A percentile compares a stretch with the other conserved stretches of the same genome.
These are phyloP conservation scores for Coemansia sp. DNA, from an alignment of 192 early-diverging fungal genomes.

Conservation along the genomic window DNA sequence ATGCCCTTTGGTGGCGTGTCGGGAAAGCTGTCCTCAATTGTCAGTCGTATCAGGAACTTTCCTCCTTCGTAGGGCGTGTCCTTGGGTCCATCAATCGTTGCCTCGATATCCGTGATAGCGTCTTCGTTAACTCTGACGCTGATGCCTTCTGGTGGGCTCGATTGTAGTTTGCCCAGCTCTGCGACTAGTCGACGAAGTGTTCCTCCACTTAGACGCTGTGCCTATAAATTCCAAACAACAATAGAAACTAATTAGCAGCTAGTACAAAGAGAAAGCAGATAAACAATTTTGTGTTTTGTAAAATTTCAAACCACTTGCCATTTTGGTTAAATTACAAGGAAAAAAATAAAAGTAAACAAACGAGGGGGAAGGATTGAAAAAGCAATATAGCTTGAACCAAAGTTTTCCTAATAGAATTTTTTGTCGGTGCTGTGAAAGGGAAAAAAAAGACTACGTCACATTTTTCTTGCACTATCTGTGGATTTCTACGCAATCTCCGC, in stretches of 20 bases:
- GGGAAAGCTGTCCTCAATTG: slow-evolving; percentile 75
- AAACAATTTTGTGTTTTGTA: background rate
- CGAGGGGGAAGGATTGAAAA: background rate
- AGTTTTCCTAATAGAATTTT: background rate
- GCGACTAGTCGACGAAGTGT: slow-evolving; percentile 57
- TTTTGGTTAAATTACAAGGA: background rate
- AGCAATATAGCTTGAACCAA: background rate
- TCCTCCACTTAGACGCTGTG: slow-evolving; percentile 29
- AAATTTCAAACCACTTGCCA: slow-evolving; percentile 4
- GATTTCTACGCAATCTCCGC: slow-evolving; percentile 1
- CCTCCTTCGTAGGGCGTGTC: slow-evolving; percentile 87
- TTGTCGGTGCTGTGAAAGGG: background rate
- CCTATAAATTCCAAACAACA: slow-evolving; percentile 8
- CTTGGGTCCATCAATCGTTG: slow-evolving; percentile 81
- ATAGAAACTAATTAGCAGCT: background rate
- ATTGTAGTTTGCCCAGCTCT: slow-evolving; percentile 60
- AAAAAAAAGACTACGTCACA: background rate
- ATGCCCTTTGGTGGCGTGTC: slow-evolving; percentile 80
- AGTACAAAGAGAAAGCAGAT: background rate
- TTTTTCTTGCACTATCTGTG: background rate
- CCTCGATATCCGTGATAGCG: slow-evolving; percentile 77
- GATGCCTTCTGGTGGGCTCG: slow-evolving; percentile 82
- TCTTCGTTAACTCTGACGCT: slow-evolving; percentile 68
- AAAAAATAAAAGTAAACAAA: background rate
- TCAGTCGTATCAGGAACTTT: slow-evolving; percentile 69